Evolutionary conservation across 306 rosid genomes (phyloP).

Genomic region (Cicer arietinum): DNA sequence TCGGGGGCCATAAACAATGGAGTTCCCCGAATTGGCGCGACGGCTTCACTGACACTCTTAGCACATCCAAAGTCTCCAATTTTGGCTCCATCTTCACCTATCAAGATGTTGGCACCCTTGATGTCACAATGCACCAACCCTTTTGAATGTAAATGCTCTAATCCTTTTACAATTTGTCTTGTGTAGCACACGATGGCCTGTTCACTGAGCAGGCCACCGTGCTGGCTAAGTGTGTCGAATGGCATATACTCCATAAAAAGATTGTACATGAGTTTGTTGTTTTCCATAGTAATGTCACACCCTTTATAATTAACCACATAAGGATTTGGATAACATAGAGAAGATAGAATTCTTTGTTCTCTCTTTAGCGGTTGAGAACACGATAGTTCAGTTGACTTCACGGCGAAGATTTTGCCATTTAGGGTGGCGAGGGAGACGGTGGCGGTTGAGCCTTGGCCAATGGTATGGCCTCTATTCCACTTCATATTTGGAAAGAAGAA

Average conservation of each 20-base stretch:
- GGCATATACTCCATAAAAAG: constrained; percentile 78
- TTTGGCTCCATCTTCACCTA: constrained; percentile 64
- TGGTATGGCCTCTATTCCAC: constrained; percentile 73
- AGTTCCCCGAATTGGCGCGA: constrained; percentile 58
- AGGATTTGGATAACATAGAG: constrained; percentile 67
- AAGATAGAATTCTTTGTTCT: constrained; percentile 69
- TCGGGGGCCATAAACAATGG: constrained; percentile 96
- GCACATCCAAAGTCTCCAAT: constrained; percentile 91
- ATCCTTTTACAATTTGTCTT: constrained; percentile 55
- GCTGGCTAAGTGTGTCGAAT: constrained; percentile 58
- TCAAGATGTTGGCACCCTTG: constrained; percentile 74
- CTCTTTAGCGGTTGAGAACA: constrained; percentile 56
- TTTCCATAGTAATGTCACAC: constrained; percentile 63
- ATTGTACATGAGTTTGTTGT: constrained; percentile 59
- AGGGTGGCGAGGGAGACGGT: constrained; percentile 67
- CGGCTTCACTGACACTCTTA: constrained; percentile 39
- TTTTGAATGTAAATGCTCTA: constrained; percentile 70
- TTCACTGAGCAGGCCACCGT: constrained; percentile 54
- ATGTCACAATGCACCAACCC: constrained; percentile 92
- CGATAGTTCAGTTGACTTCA: constrained; percentile 69
- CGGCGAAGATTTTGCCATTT: constrained; percentile 55
- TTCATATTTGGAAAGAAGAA: constrained; percentile 51
- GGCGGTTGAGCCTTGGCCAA: constrained; percentile 89
- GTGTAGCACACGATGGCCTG: constrained; percentile 51
- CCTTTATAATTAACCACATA: constrained; percentile 67